Percentiles rank a stretch among this genome's conserved stretches.
These are phyloP conservation scores for Cryptococcus sp. DNA, from an alignment of 1,284 basidiomycete species.

Conservation along the genomic window DNA sequence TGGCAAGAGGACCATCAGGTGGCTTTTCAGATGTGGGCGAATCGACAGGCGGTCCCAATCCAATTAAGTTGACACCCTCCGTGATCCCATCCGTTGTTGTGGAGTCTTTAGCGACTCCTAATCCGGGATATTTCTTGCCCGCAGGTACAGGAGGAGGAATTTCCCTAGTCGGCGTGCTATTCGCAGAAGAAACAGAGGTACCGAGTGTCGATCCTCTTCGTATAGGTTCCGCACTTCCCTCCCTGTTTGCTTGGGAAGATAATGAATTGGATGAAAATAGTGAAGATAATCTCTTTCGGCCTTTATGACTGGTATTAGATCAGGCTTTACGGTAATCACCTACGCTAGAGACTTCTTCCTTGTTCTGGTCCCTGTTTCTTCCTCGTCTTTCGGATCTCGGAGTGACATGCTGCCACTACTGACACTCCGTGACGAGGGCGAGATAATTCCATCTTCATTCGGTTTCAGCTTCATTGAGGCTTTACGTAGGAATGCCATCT, in stretches of 20 bases:
- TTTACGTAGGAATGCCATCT: constrained; percentile 20
- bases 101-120: constrained; percentile 1
- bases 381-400: constrained; percentile 4
- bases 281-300: constrained; percentile 33
- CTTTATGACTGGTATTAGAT: constrained; percentile 17
- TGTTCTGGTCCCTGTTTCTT: too few relatives aligned
- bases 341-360: neutral
- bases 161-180: constrained; percentile 26
- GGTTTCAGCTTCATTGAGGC: constrained; percentile 20
- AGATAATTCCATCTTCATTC: constrained; percentile 3
- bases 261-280: constrained; percentile 35
- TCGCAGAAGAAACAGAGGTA: too few relatives aligned
- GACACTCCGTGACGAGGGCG: neutral
- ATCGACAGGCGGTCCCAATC: constrained; percentile 1
- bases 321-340: neutral
- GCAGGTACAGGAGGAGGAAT: neutral
- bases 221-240: constrained; percentile 6
- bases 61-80: constrained; percentile 2
- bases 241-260: constrained; percentile 17
- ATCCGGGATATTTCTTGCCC: constrained; percentile 3
- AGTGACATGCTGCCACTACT: neutral
- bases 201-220: too few relatives aligned
- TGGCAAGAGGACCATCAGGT: constrained; percentile 5
- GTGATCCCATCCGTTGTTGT: constrained; percentile 4
- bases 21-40: constrained; percentile 19